phyloP scores from a whole-genome alignment of 2,329 filamentous ascomycete species.

The Xylariaceae sp. region DNA sequence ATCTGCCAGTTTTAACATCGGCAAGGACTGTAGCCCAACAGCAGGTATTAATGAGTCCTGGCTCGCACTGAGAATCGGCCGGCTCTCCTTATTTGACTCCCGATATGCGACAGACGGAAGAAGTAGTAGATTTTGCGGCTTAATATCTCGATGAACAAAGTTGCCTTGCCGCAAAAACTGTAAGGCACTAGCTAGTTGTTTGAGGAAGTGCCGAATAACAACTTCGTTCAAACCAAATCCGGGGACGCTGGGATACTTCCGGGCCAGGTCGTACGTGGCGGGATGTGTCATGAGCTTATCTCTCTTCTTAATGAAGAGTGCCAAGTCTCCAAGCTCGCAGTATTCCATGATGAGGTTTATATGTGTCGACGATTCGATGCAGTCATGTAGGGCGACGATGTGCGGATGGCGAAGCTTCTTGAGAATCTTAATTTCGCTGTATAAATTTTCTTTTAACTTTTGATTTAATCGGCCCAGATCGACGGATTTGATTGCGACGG shows the following conservation, averaged over 20 bases:
- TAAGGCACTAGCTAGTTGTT: slow-evolving; percentile 87
- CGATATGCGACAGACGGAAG: slow-evolving; percentile 74
- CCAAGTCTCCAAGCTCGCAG: slow-evolving; percentile 90
- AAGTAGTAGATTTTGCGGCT: slow-evolving; percentile 90
- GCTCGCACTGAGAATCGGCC: slow-evolving; percentile 70
- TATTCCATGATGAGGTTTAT: slow-evolving; percentile 99
- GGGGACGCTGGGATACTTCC: slow-evolving; percentile 80
- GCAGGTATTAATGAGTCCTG: slow-evolving; percentile 75
- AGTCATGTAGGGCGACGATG: slow-evolving; percentile 93
- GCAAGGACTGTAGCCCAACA: slow-evolving; percentile 74
- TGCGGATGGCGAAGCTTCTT: slow-evolving; percentile 92
- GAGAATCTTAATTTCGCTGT: slow-evolving; percentile 91
- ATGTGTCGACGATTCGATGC: slow-evolving; percentile 76
- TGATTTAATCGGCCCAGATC: slow-evolving; percentile 85
- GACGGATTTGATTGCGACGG: slow-evolving; percentile 95
- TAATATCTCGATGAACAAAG: slow-evolving; percentile 93
- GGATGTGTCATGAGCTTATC: slow-evolving; percentile 73
- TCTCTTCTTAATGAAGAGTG: slow-evolving; percentile 92
- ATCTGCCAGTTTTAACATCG: slow-evolving; percentile 96
- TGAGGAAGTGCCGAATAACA: slow-evolving; percentile 90
- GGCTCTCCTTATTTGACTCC: slow-evolving; percentile 52
- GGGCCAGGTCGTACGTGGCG: slow-evolving; percentile 81
- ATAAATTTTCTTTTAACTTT: slow-evolving; percentile 94
- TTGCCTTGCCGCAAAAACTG: slow-evolving; percentile 80
- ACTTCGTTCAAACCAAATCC: slow-evolving; percentile 92